Conservation (phyloP, 2,329 filamentous ascomycete species). For the Monosporascus ibericus region DNA sequence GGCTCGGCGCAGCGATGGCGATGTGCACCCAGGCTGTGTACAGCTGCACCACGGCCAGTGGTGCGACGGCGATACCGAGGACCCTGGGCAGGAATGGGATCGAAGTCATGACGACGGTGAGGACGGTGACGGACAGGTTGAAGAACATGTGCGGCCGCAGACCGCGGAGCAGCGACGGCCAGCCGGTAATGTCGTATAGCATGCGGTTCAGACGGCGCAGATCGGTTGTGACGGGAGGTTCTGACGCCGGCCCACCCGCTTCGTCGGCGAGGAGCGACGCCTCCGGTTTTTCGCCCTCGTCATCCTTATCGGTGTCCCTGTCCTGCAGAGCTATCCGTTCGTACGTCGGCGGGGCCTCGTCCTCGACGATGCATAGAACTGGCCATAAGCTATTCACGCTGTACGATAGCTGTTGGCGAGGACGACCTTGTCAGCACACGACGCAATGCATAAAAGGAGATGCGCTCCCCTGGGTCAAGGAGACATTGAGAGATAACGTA, state of each 20-base stretch:
- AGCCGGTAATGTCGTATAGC: constrained; percentile 56
- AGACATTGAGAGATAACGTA: neutral
- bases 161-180: constrained; percentile 61
- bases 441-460: neutral
- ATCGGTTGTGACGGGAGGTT: constrained; percentile 37
- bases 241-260: neutral
- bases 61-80: constrained; percentile 47
- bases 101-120: constrained; percentile 37
- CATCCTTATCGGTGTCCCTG: neutral
- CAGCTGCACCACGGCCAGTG: constrained; percentile 58
- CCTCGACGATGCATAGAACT: neutral
- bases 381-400: neutral
- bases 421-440: neutral
- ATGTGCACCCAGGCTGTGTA: constrained; percentile 75
- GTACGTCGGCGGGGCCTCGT: neutral
- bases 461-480: too few species aligned
- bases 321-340: neutral
- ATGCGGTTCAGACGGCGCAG: constrained; percentile 40
- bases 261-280: neutral
- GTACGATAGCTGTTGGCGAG: neutral
- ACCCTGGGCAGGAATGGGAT: constrained; percentile 30
- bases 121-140: constrained; percentile 20
- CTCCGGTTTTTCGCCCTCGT: neutral
- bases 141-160: constrained; percentile 41
- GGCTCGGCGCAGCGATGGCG: constrained; percentile 63